These are phyloP conservation scores for Ustilago esculenta DNA, from an alignment of 1,284 basidiomycete genomes.

Conservation along the genomic window DNA sequence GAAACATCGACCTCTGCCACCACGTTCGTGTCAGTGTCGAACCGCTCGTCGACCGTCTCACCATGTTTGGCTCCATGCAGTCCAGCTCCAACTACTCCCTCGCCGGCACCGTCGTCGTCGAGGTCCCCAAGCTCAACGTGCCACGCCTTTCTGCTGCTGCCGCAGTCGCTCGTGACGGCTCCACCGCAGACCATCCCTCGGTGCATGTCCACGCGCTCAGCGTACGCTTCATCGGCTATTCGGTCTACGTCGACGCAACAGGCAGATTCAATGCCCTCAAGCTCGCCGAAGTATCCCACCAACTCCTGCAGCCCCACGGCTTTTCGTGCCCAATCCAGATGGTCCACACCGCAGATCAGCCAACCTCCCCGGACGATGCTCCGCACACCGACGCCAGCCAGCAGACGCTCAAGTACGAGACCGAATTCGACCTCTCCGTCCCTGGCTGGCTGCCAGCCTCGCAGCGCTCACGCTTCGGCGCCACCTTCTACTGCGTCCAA, in stretches of 20 bases:
- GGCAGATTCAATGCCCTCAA: conserved; percentile 60
- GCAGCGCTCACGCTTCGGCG: conserved; percentile 57
- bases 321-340: conserved; percentile 22
- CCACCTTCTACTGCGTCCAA: conserved; percentile 63
- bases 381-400: not conserved
- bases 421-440: conserved; percentile 61
- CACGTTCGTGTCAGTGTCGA: conserved; percentile 35
- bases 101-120: conserved; percentile 53
- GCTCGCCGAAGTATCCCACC: conserved; percentile 51
- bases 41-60: conserved; percentile 53
- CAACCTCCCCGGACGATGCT: not conserved
- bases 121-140: conserved; percentile 33
- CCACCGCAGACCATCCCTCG: conserved; percentile 13
- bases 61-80: conserved; percentile 66
- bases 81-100: conserved; percentile 65
- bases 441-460: conserved; percentile 66
- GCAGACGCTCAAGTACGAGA: conserved; percentile 52
- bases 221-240: conserved; percentile 58
- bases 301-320: conserved; percentile 50
- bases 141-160: conserved; percentile 29
- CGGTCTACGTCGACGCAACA: conserved; percentile 61
- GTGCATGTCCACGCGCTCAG: conserved; percentile 49
- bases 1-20: conserved; percentile 21
- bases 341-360: conserved; percentile 11
- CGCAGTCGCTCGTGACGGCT: conserved; percentile 15